Conservation (phyloP, 176 grass and related monocot species). For the Oryza australiensis region DNA sequence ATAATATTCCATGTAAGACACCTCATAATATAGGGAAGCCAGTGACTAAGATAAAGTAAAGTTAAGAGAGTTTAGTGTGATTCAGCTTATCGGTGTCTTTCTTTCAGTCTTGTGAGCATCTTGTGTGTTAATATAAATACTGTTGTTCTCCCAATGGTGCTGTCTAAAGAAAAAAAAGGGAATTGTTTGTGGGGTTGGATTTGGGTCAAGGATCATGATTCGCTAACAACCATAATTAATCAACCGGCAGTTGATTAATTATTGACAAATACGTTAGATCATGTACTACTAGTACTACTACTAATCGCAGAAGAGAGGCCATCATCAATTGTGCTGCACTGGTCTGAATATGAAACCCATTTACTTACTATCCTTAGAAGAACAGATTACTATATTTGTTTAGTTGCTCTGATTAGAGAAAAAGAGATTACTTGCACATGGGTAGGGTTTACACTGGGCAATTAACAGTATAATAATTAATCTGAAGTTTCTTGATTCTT, state of each 20-base stretch:
- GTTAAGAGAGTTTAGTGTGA: constrained; percentile 1
- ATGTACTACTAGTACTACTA: background rate
- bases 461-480: background rate
- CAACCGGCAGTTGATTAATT: background rate
- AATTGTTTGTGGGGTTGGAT: constrained; percentile 17
- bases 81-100: constrained; percentile 3
- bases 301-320: background rate
- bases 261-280: background rate
- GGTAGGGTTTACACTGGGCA: background rate
- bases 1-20: no score
- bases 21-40: background rate
- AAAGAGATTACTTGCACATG: background rate
- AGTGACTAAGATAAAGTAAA: constrained; percentile 10
- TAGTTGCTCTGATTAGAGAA: background rate
- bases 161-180: background rate
- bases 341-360: background rate
- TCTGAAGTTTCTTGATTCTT: no score
- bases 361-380: background rate
- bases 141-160: constrained; percentile 5
- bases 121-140: background rate
- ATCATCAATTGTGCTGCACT: background rate
- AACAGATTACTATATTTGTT: background rate
- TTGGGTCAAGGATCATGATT: constrained; percentile 48
- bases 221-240: constrained; percentile 12
- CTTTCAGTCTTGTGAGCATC: constrained; percentile 39